Conservation (phyloP, 805 yeast species). For the Saccharomycopsis malanga region DNA sequence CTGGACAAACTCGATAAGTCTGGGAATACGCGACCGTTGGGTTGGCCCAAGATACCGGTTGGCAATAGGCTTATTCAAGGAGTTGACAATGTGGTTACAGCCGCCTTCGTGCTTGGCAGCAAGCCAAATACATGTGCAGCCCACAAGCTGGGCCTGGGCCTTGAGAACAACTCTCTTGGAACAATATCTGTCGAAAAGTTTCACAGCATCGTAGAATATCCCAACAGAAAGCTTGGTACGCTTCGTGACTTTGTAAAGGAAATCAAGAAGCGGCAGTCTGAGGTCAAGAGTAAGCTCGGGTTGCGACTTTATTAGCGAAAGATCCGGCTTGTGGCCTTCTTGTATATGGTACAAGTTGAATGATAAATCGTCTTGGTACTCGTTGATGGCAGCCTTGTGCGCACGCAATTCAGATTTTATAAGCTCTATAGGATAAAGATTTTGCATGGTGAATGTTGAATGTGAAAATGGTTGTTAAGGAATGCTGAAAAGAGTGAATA, state of each 20-base stretch:
- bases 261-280: slow-evolving; percentile 71
- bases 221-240: slow-evolving; percentile 59
- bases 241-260: slow-evolving; percentile 62
- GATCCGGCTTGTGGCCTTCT: slow-evolving; percentile 37
- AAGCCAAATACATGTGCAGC: slow-evolving; percentile 89
- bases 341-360: slow-evolving; percentile 25
- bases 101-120: slow-evolving; percentile 79
- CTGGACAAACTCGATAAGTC: slow-evolving; percentile 61
- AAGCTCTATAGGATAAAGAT: slow-evolving; percentile 39
- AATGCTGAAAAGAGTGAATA: too few relatives aligned
- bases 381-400: slow-evolving; percentile 42
- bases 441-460: not conserved
- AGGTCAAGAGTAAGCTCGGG: slow-evolving; percentile 65
- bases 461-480: not conserved
- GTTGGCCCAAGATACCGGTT: slow-evolving; percentile 65
- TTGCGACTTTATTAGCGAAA: slow-evolving; percentile 70
- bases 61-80: slow-evolving; percentile 42
- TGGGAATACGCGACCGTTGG: slow-evolving; percentile 67
- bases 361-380: slow-evolving; percentile 47
- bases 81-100: slow-evolving; percentile 57
- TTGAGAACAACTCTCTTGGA: slow-evolving; percentile 76
- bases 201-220: slow-evolving; percentile 59
- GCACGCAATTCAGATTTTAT: slow-evolving; percentile 42
- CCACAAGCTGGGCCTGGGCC: slow-evolving; percentile 83
- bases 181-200: slow-evolving; percentile 84